Evolutionary conservation across 2,329 filamentous ascomycete genomes (phyloP), one percentile per base, ranked within the genome.

Genomic region (Hypoxylon sp.): DNA sequence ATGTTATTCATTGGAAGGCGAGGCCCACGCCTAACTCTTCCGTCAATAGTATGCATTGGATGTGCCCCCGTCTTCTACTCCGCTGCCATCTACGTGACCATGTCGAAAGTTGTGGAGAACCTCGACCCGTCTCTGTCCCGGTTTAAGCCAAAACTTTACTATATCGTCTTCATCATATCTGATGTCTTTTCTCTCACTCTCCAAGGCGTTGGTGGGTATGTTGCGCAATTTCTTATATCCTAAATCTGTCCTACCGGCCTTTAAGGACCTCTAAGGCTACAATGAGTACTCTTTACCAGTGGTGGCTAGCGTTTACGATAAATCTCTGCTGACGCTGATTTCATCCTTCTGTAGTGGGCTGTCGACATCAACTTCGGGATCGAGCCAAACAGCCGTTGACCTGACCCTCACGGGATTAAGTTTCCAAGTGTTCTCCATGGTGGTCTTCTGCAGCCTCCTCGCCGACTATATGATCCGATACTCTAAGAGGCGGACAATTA

Each of bases 41-140:
- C 8, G 3, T 42, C 50, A 31, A 22, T 54, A 88, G 85, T 87
- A 67, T 90, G 87, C 77, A 82, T 92, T 55, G 87, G 85, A 71
- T 84, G 85, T 48, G 84, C 80, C 0, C 85, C 85, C 9, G 86
- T 87, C 60, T 89, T 87, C 77, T 84, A 86, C 73, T 84, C 87
- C 29, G 90, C 90, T 0, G 88, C 88, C 65, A 88, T 92, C 74
- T 92, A 92, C 76, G 85, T 92, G 59, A 90, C 87, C 70, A 80
- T 75, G 22, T 51, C 57, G 24, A 60, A 63, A 39, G 80, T 69
- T 77, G 55, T 81, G 82, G 70, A 81, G 77, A 44, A 69, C 42
- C 57, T 75, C 71, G 80, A 77, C 14, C 62, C 61, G 1, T 66
- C 70, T 4, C 59, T 75, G 1, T 62, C 75, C n/a, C 71, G 76